Evolutionary conservation across 352 stramenopile genomes (phyloP), one percentile per base, ranked within the genome.

Genomic region (Aphanomyces astaci): DNA sequence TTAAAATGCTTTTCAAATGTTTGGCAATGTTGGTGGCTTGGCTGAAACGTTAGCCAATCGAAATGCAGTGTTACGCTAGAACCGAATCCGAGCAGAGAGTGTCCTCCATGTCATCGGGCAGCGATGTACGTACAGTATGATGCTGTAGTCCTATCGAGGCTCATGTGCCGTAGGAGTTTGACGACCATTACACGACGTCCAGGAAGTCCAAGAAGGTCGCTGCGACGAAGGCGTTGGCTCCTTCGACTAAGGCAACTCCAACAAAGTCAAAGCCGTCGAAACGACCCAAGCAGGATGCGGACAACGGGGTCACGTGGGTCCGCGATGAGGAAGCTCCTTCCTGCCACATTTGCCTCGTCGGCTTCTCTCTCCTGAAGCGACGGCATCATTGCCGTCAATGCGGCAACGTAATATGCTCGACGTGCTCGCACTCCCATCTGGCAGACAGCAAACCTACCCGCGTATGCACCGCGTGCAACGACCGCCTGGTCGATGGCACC

Each of bases 331-430:
- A 92, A 68, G 75, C 84, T 43, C 78, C 78, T 15, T 79, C 77
- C 53, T 92, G 84, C 63, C 76, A 89, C 72, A 81, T 92, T 52
- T 92, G 84, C 63, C 66, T 74, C 7, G 74, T 74, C 31, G 66
- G 70, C 10, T 92, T 90, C 73, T 77, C 77, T 49, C 71, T 90
- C 28, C 77, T 87, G 45, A 87, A 87, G 59, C 84, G 84, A n/a
- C 82, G 84, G 53, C 84, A 92, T 70, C 84, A 92, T 72, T 92
- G 84, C 72, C 81, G 84, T 19, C 89, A 90, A 71, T 92, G 84
- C 71, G 84, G 84, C 5, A 78, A 89, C 64, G 59, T 56, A 7
- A 56, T 66, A 25, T 66, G 54, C 54, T 63, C 54, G 9, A 28
- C 7, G 28, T 63, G 54, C 54, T 63, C 54, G 9, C 15, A 49